Evolutionary conservation across 2,329 filamentous ascomycete genomes (phyloP), one percentile per base, ranked within the genome.

Genomic region (Fusarium circinatum): DNA sequence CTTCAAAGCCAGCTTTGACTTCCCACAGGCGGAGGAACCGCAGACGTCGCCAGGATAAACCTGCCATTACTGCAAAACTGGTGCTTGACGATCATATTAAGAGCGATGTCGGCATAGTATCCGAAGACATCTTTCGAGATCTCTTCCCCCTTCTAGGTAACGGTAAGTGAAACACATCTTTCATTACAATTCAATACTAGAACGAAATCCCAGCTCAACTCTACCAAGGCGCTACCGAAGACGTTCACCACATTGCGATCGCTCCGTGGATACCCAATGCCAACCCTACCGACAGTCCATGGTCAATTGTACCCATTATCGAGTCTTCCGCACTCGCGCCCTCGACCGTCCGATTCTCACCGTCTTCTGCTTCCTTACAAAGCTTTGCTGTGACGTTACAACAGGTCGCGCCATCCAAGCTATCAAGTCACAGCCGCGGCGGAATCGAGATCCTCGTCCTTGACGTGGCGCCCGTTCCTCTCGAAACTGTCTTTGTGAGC

Each of bases 401-500:
- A 76, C 89, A 91, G 78, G 84, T 94, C 34, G 91, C 94, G 30
- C 93, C 93, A 18, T 94, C 93, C 64, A 94, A 93, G 80, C 87
- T 94, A 51, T 88, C 91, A 32, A 90, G 90, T 73, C 90, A 93
- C 77, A 90, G 91, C 75, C 91, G 94, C 76, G 90, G 91, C 72
- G 91, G 93, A 14, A 93, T 98, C 73, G 95, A 98, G 82, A 92
- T 98, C 71, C 87, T 94, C 65, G 88, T 97, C 32, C 86, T 97
- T 65, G 93, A 97, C 79, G 93, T 96, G 13, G 88, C 92, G 14
- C 93, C 96, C 4, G 83, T 98, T 32, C 88, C 91, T 5, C 85
- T 98, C 32, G 94, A 98, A 69, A 94, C 93, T 0, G 89, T 98
- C 22, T 98, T 94, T 80, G 94, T 98, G 65, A 94, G 90, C 56